Evolutionary conservation across 2,329 filamentous ascomycete genomes (phyloP).

Genomic region (Aspergillus sp.): DNA sequence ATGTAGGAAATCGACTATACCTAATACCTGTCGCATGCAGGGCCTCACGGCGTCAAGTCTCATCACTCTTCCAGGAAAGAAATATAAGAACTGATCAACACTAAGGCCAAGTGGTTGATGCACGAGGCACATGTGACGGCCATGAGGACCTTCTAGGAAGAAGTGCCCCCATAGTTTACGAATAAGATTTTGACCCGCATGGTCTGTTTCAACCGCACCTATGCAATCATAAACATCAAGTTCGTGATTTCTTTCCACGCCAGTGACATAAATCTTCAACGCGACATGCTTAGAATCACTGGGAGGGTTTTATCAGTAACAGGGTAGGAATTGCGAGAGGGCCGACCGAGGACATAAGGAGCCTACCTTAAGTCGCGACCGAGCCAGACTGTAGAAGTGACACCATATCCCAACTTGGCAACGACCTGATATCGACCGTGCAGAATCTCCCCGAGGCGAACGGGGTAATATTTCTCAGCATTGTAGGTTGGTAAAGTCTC

Average conservation of each 20-base stretch:
- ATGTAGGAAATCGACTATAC: background rate
- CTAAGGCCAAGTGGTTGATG: background rate
- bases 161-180: background rate
- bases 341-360: too few species aligned
- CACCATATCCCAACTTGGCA: slow-evolving; percentile 28
- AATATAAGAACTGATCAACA: background rate
- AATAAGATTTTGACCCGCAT: background rate
- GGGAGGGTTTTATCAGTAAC: too few species aligned
- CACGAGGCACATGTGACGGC: background rate
- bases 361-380: background rate
- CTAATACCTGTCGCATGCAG: background rate
- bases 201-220: background rate
- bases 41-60: background rate
- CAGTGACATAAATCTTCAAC: background rate
- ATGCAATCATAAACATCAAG: background rate
- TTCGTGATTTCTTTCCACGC: background rate
- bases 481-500: slow-evolving; percentile 24
- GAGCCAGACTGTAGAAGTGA: slow-evolving; percentile 2
- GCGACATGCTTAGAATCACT: background rate
- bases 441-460: slow-evolving; percentile 24
- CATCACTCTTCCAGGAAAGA: background rate
- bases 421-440: slow-evolving; percentile 27
- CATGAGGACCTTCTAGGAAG: background rate
- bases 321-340: too few species aligned
- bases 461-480: slow-evolving; percentile 24